Percentiles rank a stretch among this genome's conserved stretches.
Evolutionary conservation across 2,329 filamentous ascomycete species (phyloP).

Genomic region (Beauveria sp.): DNA sequence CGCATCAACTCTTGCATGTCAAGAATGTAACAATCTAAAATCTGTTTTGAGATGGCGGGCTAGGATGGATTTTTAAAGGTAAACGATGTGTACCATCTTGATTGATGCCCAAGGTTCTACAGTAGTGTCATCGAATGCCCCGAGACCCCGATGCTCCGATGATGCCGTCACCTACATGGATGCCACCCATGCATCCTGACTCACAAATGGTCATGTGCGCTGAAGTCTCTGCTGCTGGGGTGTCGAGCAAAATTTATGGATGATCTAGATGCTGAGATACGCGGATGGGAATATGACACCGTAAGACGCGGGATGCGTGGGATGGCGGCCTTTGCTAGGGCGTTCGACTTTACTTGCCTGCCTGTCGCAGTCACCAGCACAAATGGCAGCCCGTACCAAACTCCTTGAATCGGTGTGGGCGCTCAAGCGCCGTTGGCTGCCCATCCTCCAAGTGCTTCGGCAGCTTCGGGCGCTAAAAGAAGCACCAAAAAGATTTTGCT

Average conservation of each 20-base stretch:
- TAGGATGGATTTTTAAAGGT: background rate
- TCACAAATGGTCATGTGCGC: background rate
- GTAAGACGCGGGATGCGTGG: no score
- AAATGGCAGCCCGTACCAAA: no score
- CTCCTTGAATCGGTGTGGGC: no score
- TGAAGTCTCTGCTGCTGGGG: no score
- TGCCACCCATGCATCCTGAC: background rate
- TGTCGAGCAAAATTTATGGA: no score
- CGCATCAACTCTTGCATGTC: background rate
- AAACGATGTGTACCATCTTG: background rate
- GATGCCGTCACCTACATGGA: background rate
- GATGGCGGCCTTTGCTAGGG: no score
- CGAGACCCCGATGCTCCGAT: background rate
- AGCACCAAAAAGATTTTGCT: background rate
- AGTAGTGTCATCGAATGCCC: background rate
- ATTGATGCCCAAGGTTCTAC: background rate
- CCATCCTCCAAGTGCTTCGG: background rate
- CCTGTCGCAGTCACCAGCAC: no score
- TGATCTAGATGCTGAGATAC: background rate
- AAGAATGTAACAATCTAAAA: background rate
- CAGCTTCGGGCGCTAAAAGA: slow-evolving; percentile 4
- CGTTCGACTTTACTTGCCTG: no score
- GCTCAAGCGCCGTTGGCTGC: no score
- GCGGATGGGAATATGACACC: background rate
- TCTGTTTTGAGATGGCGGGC: background rate